phyloP scores from a whole-genome alignment of 768 basidiomycete species.

The Ramaria sp. region DNA sequence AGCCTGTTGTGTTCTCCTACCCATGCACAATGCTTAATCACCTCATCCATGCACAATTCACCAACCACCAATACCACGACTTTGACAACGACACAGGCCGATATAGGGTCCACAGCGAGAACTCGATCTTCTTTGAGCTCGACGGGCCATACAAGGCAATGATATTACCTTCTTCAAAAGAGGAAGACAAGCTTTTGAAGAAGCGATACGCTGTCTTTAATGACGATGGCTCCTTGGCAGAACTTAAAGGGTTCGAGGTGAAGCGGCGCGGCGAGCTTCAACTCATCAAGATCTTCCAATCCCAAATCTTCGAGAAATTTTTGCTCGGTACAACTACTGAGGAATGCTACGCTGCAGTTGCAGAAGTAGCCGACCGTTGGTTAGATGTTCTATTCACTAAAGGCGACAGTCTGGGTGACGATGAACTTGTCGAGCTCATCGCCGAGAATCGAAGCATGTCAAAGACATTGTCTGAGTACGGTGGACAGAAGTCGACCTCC shows the following conservation, averaged over 20 bases:
- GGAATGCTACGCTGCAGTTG: conserved; percentile 93
- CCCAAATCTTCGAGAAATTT: conserved; percentile 97
- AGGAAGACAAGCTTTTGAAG: conserved; percentile 96
- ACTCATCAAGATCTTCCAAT: conserved; percentile 99
- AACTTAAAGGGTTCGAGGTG: conserved; percentile 97
- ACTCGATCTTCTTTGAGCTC: conserved; percentile 98
- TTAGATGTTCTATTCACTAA: conserved; percentile 87
- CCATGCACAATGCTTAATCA: conserved; percentile 99
- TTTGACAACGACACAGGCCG: conserved; percentile 76
- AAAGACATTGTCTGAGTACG: conserved; percentile 93
- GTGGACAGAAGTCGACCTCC: conserved; percentile 92
- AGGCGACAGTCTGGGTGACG: conserved; percentile 76
- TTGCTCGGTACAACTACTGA: conserved; percentile 85
- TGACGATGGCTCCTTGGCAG: conserved; percentile 93
- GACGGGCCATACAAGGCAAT: conserved; percentile 98
- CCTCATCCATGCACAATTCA: conserved; percentile 89
- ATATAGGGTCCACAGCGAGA: conserved; percentile 84
- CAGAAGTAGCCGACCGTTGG: conserved; percentile 92
- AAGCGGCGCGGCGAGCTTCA: conserved; percentile 96
- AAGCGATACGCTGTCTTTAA: conserved; percentile 99
- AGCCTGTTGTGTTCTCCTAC: conserved; percentile 83
- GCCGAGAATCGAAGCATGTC: conserved; percentile 98
- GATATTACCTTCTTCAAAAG: conserved; percentile 98
- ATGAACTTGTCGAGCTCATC: conserved; percentile 94
- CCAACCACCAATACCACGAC: conserved; percentile 96